Conservation (phyloP, 1,284 basidiomycete genomes). For the Ustilago shanxiensis region DNA sequence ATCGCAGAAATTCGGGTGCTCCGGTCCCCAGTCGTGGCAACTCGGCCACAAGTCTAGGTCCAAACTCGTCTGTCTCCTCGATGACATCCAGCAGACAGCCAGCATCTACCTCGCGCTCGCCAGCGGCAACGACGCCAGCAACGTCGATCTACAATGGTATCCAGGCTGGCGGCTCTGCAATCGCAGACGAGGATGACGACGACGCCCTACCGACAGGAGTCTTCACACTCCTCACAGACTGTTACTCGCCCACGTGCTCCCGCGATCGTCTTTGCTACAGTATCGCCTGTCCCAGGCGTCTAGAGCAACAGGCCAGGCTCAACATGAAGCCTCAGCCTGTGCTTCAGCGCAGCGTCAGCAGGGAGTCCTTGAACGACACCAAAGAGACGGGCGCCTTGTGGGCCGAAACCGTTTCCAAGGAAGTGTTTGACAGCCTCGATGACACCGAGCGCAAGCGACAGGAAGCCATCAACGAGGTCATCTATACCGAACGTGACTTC, state of each 20-base stretch:
- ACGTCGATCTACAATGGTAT: slow-evolving; percentile 63
- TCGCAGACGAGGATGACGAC: slow-evolving; percentile 71
- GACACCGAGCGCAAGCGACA: slow-evolving; percentile 95
- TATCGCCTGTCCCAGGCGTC: slow-evolving; percentile 91
- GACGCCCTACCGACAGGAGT: slow-evolving; percentile 88
- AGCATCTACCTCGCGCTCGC: slow-evolving; percentile 46
- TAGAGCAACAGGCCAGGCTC: slow-evolving; percentile 92
- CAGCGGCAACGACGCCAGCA: slow-evolving; percentile 57
- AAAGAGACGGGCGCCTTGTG: slow-evolving; percentile 82
- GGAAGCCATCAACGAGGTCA: slow-evolving; percentile 98
- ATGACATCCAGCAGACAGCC: slow-evolving; percentile 63
- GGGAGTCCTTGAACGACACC: slow-evolving; percentile 84
- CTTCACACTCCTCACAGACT: slow-evolving; percentile 95
- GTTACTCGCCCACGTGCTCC: slow-evolving; percentile 97
- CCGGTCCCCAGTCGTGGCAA: slow-evolving; percentile 35
- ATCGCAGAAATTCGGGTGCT: slow-evolving; percentile 25
- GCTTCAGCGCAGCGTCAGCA: slow-evolving; percentile 79
- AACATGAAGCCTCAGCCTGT: slow-evolving; percentile 90
- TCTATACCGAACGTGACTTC: slow-evolving; percentile 98
- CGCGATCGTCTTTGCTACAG: slow-evolving; percentile 93
- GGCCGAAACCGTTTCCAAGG: slow-evolving; percentile 95
- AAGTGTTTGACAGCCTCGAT: slow-evolving; percentile 90
- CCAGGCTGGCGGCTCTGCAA: slow-evolving; percentile 35
- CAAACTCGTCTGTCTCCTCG: slow-evolving; percentile 41
- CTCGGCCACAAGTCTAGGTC: slow-evolving; percentile 43